These are phyloP conservation scores for Penicillium argentinense DNA, from an alignment of 495 filamentous ascomycete genomes.

Conservation along the genomic window DNA sequence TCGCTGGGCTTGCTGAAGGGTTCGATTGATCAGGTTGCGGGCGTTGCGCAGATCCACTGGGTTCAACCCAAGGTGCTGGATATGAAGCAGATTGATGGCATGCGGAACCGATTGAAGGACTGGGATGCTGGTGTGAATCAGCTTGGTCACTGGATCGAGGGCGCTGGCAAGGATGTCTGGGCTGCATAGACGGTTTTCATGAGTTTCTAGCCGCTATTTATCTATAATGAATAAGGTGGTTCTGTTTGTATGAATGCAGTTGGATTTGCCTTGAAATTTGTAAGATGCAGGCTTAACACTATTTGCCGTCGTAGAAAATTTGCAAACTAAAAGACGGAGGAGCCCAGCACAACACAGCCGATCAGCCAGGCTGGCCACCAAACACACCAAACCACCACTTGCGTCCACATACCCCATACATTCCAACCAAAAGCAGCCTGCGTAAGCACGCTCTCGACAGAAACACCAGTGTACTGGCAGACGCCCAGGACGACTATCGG, in stretches of 20 bases:
- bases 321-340: slow-evolving; percentile 35
- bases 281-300: not conserved
- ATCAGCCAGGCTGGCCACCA: slow-evolving; percentile 98
- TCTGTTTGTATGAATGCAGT: slow-evolving; percentile 15
- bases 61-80: slow-evolving; percentile 98
- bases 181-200: slow-evolving; percentile 58
- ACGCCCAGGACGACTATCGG: slow-evolving; percentile 58
- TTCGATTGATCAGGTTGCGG: slow-evolving; percentile 93
- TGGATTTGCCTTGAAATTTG: too few relatives aligned
- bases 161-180: slow-evolving; percentile 86
- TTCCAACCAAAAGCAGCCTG: slow-evolving; percentile 88
- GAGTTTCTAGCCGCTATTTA: slow-evolving; percentile 15
- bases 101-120: slow-evolving; percentile 82
- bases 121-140: slow-evolving; percentile 96
- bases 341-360: slow-evolving; percentile 53
- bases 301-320: not conserved
- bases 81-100: slow-evolving; percentile 92
- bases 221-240: slow-evolving; percentile 27
- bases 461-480: slow-evolving; percentile 50
- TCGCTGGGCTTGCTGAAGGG: slow-evolving; percentile 87
- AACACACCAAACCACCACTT: slow-evolving; percentile 91
- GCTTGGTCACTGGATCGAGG: slow-evolving; percentile 92
- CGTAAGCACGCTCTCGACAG: slow-evolving; percentile 58
- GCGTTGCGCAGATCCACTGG: slow-evolving; percentile 95
- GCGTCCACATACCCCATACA: slow-evolving; percentile 86